Conservation (phyloP, 1,139 yeast species). For the Meyerozyma athensensis region DNA sequence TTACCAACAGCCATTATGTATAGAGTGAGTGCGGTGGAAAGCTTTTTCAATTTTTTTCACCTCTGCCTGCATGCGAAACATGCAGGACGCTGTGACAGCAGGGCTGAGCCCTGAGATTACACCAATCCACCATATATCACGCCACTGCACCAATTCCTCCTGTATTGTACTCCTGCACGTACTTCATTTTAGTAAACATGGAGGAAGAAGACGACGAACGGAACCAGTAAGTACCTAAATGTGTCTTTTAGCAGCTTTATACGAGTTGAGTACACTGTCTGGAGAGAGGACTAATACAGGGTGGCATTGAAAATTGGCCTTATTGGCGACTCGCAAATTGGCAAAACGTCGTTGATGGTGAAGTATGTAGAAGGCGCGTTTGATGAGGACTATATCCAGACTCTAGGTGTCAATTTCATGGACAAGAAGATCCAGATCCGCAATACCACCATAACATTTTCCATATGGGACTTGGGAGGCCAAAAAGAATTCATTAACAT, state of each 20-base stretch:
- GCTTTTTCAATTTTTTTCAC: slow-evolving; percentile 4
- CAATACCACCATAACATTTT: slow-evolving; percentile 84
- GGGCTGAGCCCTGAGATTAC: slow-evolving; percentile 1
- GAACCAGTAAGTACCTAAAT: slow-evolving; percentile 34
- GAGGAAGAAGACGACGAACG: slow-evolving; percentile 25
- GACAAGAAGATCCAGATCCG: slow-evolving; percentile 84
- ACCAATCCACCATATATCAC: too few relatives aligned
- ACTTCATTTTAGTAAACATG: slow-evolving; percentile 2
- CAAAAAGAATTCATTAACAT: slow-evolving; percentile 93
- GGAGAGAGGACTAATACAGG: slow-evolving; percentile 26
- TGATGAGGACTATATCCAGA: slow-evolving; percentile 89
- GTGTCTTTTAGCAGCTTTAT: too few relatives aligned
- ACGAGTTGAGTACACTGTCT: too few relatives aligned
- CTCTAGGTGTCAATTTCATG: slow-evolving; percentile 93
- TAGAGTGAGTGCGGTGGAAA: slow-evolving; percentile 3
- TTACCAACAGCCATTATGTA: slow-evolving; percentile 83
- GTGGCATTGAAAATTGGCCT: slow-evolving; percentile 89
- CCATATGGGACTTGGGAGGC: slow-evolving; percentile 97
- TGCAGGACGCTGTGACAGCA: slow-evolving; percentile 4
- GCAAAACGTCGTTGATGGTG: slow-evolving; percentile 95
- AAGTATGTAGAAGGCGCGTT: slow-evolving; percentile 93
- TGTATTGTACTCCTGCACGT: too few relatives aligned
- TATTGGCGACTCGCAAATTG: slow-evolving; percentile 97
- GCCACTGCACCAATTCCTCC: too few relatives aligned
- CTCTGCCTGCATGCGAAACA: background rate